Evolutionary conservation across 805 yeast genomes (phyloP).

Genomic region (Maudiozyma serrabonitensis): DNA sequence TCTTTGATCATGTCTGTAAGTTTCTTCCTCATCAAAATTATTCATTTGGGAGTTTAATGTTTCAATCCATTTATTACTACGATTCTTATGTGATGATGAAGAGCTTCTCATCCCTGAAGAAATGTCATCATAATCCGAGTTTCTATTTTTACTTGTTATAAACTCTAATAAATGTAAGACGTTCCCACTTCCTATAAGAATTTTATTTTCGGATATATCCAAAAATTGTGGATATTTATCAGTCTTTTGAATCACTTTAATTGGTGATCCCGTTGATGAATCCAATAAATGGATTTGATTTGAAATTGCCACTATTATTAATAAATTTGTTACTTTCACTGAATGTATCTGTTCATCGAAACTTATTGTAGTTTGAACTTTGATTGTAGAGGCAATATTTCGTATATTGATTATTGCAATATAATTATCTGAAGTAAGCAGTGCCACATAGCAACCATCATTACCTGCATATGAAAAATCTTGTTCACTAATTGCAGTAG

Average conservation of each 20-base stretch:
- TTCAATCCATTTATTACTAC: slow-evolving; percentile 25
- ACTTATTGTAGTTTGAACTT: slow-evolving; percentile 8
- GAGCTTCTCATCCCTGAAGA: neutral
- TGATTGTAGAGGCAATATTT: slow-evolving; percentile 14
- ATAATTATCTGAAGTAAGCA: slow-evolving; percentile 16
- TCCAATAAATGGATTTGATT: slow-evolving; percentile 23
- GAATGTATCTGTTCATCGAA: slow-evolving; percentile 22
- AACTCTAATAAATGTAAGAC: slow-evolving; percentile 24
- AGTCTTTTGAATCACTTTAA: slow-evolving; percentile 25
- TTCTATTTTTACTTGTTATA: slow-evolving; percentile 6
- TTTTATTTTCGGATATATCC: slow-evolving; percentile 24
- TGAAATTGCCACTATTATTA: slow-evolving; percentile 23
- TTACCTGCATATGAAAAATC: slow-evolving; percentile 22
- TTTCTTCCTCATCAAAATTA: slow-evolving; percentile 24
- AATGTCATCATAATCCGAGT: neutral
- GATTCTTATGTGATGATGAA: slow-evolving; percentile 1
- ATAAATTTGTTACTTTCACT: slow-evolving; percentile 23
- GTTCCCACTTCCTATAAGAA: slow-evolving; percentile 24
- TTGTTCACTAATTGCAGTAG: slow-evolving; percentile 21
- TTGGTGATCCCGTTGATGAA: slow-evolving; percentile 22
- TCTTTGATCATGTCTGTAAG: slow-evolving; percentile 8
- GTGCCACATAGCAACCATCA: slow-evolving; percentile 27
- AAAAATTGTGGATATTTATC: slow-evolving; percentile 25
- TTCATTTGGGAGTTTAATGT: slow-evolving; percentile 19
- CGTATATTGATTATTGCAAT: slow-evolving; percentile 21